Conservation (phyloP, 805 yeast species). For the Tetrapisispora namnaoensis region DNA sequence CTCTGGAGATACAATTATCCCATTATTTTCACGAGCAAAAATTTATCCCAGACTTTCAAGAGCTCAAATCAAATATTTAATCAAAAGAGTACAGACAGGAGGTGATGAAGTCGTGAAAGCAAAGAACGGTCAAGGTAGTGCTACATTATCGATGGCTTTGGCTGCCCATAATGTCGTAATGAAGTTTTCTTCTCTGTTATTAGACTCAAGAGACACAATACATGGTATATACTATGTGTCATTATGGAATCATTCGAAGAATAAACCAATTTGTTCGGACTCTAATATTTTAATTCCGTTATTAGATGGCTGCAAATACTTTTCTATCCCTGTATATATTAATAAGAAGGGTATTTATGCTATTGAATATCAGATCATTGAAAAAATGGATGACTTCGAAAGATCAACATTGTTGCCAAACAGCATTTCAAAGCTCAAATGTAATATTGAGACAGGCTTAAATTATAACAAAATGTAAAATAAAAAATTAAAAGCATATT, state of each 20-base stretch:
- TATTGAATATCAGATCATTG: constrained; percentile 45
- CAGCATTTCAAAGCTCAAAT: constrained; percentile 17
- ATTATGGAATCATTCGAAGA: constrained; percentile 36
- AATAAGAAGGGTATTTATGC: constrained; percentile 44
- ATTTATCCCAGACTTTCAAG: constrained; percentile 11
- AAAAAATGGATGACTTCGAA: constrained; percentile 42
- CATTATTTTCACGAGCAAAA: constrained; percentile 48
- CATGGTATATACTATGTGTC: constrained; percentile 46
- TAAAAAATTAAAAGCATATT: no score
- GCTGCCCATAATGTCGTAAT: constrained; percentile 81
- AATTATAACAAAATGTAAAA: background rate
- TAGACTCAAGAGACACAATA: constrained; percentile 30
- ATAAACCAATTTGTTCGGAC: constrained; percentile 31
- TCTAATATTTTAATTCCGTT: constrained; percentile 12
- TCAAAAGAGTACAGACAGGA: constrained; percentile 88
- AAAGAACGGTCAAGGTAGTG: constrained; percentile 89
- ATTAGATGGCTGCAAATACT: constrained; percentile 29
- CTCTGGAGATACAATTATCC: constrained; percentile 91
- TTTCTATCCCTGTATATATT: constrained; percentile 56
- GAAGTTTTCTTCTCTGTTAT: constrained; percentile 27
- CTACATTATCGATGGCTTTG: constrained; percentile 91
- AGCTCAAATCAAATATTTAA: constrained; percentile 43
- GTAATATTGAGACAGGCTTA: constrained; percentile 17
- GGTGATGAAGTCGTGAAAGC: constrained; percentile 97
- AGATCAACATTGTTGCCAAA: constrained; percentile 30